These are phyloP conservation scores for Chaetomium strumarium DNA, from an alignment of 2,329 filamentous ascomycete species.

Conservation along the genomic window DNA sequence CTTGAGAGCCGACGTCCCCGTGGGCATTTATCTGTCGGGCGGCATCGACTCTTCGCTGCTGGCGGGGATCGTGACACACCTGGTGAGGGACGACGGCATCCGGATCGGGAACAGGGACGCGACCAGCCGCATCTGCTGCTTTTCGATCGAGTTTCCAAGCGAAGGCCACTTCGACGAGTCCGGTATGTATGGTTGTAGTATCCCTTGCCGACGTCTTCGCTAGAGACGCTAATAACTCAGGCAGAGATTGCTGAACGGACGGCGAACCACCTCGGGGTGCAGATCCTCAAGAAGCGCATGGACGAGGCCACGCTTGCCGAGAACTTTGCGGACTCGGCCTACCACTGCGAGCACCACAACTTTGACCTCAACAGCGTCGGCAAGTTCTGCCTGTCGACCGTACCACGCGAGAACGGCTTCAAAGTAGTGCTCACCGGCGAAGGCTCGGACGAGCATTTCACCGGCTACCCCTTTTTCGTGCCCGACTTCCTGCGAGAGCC, in stretches of 20 bases:
- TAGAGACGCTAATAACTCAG: background rate
- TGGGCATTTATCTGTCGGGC: slow-evolving; percentile 52
- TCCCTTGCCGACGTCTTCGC: background rate
- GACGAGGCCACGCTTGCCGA: slow-evolving; percentile 28
- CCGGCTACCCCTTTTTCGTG: slow-evolving; percentile 43
- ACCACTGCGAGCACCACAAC: slow-evolving; percentile 30
- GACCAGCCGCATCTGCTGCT: slow-evolving; percentile 32
- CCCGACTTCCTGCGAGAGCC: slow-evolving; percentile 44
- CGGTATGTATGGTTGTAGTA: slow-evolving; percentile 26
- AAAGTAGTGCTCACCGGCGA: slow-evolving; percentile 51
- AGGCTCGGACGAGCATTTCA: slow-evolving; percentile 50
- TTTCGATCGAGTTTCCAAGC: slow-evolving; percentile 48
- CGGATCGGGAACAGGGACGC: slow-evolving; percentile 39
- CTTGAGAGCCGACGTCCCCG: slow-evolving; percentile 50
- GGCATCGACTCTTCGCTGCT: slow-evolving; percentile 53
- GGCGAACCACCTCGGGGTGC: slow-evolving; percentile 30
- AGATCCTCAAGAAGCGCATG: slow-evolving; percentile 25
- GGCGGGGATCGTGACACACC: slow-evolving; percentile 49
- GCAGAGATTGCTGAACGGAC: slow-evolving; percentile 30
- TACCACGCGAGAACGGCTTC: slow-evolving; percentile 40
- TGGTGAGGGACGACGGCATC: slow-evolving; percentile 42
- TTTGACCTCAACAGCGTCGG: slow-evolving; percentile 48
- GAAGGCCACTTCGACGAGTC: slow-evolving; percentile 46
- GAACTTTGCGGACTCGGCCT: slow-evolving; percentile 29
- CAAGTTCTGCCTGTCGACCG: slow-evolving; percentile 44